phyloP scores from a whole-genome alignment of 2,329 filamentous ascomycete genomes.

The Hypomyces rosellus region DNA sequence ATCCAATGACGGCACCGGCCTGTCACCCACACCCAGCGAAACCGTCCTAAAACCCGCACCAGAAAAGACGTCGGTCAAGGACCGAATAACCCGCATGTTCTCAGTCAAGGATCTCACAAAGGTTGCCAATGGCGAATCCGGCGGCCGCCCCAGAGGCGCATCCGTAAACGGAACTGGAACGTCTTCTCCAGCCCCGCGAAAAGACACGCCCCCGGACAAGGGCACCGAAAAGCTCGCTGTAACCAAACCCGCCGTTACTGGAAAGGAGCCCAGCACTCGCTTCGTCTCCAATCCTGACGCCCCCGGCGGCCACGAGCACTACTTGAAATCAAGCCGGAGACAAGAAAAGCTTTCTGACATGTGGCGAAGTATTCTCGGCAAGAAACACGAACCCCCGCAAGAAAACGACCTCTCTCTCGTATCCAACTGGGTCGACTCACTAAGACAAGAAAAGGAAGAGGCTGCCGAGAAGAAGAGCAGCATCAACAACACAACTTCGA shows the following conservation, averaged over 20 bases:
- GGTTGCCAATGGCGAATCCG: conserved; percentile 27
- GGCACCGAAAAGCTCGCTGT: conserved; percentile 18
- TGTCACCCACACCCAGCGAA: conserved; percentile 19
- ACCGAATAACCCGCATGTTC: conserved; percentile 60
- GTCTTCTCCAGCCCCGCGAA: conserved; percentile 36
- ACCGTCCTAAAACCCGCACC: conserved; percentile 26
- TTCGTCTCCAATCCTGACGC: conserved; percentile 45
- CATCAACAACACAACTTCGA: conserved; percentile 56
- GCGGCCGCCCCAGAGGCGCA: conserved; percentile 29
- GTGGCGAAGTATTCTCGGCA: conserved; percentile 79
- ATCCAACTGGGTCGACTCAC: conserved; percentile 91
- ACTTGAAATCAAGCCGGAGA: conserved; percentile 80
- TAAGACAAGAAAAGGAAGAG: conserved; percentile 83
- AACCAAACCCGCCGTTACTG: conserved; percentile 21
- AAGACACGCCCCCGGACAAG: conserved; percentile 33
- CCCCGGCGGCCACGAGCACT: conserved; percentile 74
- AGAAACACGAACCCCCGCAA: conserved; percentile 66
- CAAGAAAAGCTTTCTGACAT: conserved; percentile 94
- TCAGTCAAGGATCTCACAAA: conserved; percentile 47
- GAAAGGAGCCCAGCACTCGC: conserved; percentile 39
- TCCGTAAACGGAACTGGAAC: conserved; percentile 26
- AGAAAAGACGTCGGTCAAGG: conserved; percentile 57
- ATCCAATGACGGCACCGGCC: conserved; percentile 29
- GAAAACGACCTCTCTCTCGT: conserved; percentile 87
- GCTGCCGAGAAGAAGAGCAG: conserved; percentile 74